Evolutionary conservation across 176 grass and related monocot species (phyloP).

Genomic region (Stipa capillata): DNA sequence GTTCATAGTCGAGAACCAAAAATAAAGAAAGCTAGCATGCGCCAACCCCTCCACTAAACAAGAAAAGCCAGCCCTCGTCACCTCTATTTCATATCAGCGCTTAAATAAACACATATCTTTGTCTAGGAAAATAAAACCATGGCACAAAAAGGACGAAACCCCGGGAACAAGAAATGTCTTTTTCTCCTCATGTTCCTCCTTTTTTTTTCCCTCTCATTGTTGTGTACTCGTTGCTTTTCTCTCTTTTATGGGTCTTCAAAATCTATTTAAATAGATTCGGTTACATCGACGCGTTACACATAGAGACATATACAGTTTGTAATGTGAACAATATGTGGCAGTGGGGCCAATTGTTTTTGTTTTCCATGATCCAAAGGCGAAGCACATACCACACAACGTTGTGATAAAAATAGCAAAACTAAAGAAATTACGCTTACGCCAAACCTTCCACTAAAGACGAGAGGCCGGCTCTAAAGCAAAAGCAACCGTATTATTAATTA

Average conservation of each 20-base stretch:
- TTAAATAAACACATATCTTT: background rate
- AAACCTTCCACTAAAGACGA: background rate
- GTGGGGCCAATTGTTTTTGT: too few species aligned
- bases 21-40: background rate
- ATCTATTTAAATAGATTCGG: too few species aligned
- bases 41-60: constrained; percentile 5
- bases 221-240: background rate
- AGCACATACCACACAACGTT: too few species aligned
- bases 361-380: too few species aligned
- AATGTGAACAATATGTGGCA: too few species aligned
- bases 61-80: background rate
- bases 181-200: background rate
- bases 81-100: too few species aligned
- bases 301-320: too few species aligned
- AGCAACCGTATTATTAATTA: background rate
- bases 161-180: background rate
- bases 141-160: background rate
- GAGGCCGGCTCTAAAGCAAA: background rate
- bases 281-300: too few species aligned
- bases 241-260: too few species aligned
- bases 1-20: background rate
- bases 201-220: background rate
- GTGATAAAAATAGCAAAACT: too few species aligned
- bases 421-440: too few species aligned
- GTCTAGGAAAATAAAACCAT: background rate